phyloP scores from a whole-genome alignment of 805 yeast species.

The Wickerhamiella domercqiae region DNA sequence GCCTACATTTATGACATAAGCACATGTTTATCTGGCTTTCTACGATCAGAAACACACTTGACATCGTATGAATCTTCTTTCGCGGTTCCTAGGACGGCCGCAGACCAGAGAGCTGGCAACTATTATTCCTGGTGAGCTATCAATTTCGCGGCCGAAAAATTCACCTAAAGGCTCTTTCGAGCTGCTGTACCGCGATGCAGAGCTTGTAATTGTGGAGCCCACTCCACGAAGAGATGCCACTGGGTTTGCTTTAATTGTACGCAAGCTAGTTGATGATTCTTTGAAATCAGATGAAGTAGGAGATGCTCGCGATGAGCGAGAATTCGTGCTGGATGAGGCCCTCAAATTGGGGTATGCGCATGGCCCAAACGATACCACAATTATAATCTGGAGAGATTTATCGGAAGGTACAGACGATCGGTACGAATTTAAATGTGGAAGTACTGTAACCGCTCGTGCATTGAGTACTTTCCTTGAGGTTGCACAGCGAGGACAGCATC shows the following conservation, averaged over 20 bases:
- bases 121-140: conserved; percentile 69
- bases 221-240: no score
- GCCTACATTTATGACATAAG: no score
- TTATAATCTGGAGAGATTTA: conserved; percentile 65
- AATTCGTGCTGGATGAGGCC: conserved; percentile 46
- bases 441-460: conserved; percentile 31
- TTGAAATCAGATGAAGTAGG: conserved; percentile 28
- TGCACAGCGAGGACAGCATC: conserved; percentile 57
- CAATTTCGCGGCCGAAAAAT: conserved; percentile 51
- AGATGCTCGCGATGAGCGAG: conserved; percentile 4
- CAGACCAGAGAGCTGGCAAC: conserved; percentile 39
- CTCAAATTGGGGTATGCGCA: conserved; percentile 41
- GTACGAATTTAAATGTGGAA: conserved; percentile 65
- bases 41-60: no score
- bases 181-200: conserved; percentile 55
- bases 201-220: conserved; percentile 52
- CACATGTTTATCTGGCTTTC: no score
- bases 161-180: conserved; percentile 84
- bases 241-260: conserved; percentile 55
- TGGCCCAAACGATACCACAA: conserved; percentile 38
- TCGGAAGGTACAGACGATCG: conserved; percentile 78
- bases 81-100: conserved; percentile 8
- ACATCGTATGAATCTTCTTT: conserved; percentile 19
- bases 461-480: conserved; percentile 47
- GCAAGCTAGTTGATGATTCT: conserved; percentile 47